Evolutionary conservation across 805 yeast species (phyloP), one percentile per base, ranked within the genome.

Genomic region (Ogataea wickerhamii): DNA sequence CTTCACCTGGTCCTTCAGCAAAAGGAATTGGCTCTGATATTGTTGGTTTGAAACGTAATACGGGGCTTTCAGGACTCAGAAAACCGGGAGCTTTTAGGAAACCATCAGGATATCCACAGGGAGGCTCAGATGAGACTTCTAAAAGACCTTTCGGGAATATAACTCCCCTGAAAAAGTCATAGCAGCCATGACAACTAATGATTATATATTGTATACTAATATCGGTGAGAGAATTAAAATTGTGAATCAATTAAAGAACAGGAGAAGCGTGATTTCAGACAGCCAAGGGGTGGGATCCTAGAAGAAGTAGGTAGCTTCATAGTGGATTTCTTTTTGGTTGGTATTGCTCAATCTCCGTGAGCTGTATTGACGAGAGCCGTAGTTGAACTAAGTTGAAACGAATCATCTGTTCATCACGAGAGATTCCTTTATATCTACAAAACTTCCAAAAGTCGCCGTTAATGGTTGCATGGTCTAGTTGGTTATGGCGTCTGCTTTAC

Each of bases 401-500:
- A n/a, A n/a, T n/a, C n/a, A n/a, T n/a, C n/a, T n/a, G n/a, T n/a
- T n/a, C n/a, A n/a, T n/a, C n/a, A n/a, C n/a, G n/a, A n/a, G n/a
- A n/a, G n/a, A n/a, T n/a, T n/a, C n/a, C n/a, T n/a, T n/a, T n/a
- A n/a, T n/a, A n/a, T n/a, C n/a, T n/a, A n/a, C n/a, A n/a, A 26
- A 8, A 26, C 8, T 11, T 8, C 16, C 29, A 50, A 38, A 26
- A 13, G 7, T 14, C 7, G 16, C 22, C 8, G 22, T 29, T 17
- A 17, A 10, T 63, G 91, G 91, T 80, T 81, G 78, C 81, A 88
- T 87, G 96, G 96, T 88, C 95, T 87, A 87, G 96, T 88, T 69
- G 96, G 96, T 87, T 78, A 88, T 88, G 96, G 95, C 96, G 84
- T 86, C 91, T 88, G 96, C 96, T 86, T 88, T 87, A 88, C 96